These are phyloP conservation scores for Hypholoma sublateritium DNA, from an alignment of 768 basidiomycete species.

Conservation along the genomic window DNA sequence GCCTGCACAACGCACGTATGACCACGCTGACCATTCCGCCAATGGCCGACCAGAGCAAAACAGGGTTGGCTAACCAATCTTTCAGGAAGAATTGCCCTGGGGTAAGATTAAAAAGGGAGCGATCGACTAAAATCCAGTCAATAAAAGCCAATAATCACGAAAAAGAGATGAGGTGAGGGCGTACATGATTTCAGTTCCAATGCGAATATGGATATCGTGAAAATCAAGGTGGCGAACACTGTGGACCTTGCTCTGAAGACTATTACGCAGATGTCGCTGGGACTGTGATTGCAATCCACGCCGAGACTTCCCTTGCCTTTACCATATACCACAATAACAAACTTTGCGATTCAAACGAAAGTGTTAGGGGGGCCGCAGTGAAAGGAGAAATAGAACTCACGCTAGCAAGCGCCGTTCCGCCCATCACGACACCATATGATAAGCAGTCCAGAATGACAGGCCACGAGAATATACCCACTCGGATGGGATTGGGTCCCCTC, in stretches of 20 bases:
- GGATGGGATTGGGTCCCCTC: constrained; percentile 38
- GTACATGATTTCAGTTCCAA: constrained; percentile 37
- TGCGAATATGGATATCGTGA: constrained; percentile 35
- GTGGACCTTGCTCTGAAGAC: constrained; percentile 38
- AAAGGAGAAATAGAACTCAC: constrained; percentile 22
- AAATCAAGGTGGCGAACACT: constrained; percentile 37
- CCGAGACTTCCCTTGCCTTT: constrained; percentile 30
- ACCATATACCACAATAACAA: constrained; percentile 38
- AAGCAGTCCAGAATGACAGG: constrained; percentile 36
- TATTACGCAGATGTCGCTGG: constrained; percentile 22
- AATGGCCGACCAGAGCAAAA: constrained; percentile 34
- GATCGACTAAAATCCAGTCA: constrained; percentile 18
- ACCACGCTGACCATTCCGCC: constrained; percentile 37
- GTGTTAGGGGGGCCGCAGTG: not conserved
- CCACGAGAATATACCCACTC: constrained; percentile 38
- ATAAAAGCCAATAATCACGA: not conserved
- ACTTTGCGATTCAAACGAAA: constrained; percentile 16
- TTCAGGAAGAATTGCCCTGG: constrained; percentile 34
- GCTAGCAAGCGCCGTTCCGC: constrained; percentile 29
- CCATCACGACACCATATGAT: constrained; percentile 38
- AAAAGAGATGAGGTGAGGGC: constrained; percentile 7
- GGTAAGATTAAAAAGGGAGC: constrained; percentile 35
- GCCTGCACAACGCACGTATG: constrained; percentile 26
- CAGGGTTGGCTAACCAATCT: constrained; percentile 34
- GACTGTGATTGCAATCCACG: constrained; percentile 29